Percentiles rank a stretch among this genome's conserved stretches.
phyloP scores from a whole-genome alignment of 768 basidiomycete species.

The Lactarius sp. region DNA sequence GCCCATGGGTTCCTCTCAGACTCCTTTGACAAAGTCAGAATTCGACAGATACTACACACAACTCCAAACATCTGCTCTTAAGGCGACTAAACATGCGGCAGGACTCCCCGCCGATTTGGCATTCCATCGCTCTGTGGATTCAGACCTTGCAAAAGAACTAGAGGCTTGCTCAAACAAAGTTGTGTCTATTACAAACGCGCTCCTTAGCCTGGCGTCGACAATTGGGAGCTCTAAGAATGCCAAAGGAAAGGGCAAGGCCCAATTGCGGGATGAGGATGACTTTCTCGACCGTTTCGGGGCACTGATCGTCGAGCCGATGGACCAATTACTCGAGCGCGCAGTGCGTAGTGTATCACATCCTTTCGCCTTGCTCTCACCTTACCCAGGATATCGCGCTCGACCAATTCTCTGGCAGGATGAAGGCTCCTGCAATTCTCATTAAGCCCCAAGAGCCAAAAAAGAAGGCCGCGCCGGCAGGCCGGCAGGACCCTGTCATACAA shows the following conservation, averaged over 20 bases:
- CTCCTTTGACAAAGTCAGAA: background rate
- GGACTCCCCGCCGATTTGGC: conserved; percentile 66
- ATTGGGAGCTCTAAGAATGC: conserved; percentile 34
- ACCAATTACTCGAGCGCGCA: conserved; percentile 78
- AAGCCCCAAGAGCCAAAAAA: conserved; percentile 40
- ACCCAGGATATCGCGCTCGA: conserved; percentile 81
- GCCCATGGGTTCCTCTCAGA: conserved; percentile 10
- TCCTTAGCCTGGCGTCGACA: conserved; percentile 51
- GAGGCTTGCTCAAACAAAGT: conserved; percentile 66
- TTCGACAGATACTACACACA: conserved; percentile 54
- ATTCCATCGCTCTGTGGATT: conserved; percentile 88
- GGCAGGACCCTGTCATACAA: conserved; percentile 56
- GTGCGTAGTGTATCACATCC: conserved; percentile 39
- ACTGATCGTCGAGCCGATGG: conserved; percentile 77
- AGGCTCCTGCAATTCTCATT: conserved; percentile 58
- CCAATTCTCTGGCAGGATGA: conserved; percentile 64
- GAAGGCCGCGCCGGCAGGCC: conserved; percentile 36
- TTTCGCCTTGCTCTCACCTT: conserved; percentile 4
- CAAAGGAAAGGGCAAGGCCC: conserved; percentile 50
- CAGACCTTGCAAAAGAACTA: conserved; percentile 59
- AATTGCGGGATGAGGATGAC: conserved; percentile 67
- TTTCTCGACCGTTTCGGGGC: conserved; percentile 78
- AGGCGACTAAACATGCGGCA: conserved; percentile 57
- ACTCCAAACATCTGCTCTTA: conserved; percentile 57
- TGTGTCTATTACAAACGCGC: conserved; percentile 57